These are phyloP conservation scores for Fusarium euwallaceae DNA, from an alignment of 2,329 filamentous ascomycete species.

Conservation along the genomic window DNA sequence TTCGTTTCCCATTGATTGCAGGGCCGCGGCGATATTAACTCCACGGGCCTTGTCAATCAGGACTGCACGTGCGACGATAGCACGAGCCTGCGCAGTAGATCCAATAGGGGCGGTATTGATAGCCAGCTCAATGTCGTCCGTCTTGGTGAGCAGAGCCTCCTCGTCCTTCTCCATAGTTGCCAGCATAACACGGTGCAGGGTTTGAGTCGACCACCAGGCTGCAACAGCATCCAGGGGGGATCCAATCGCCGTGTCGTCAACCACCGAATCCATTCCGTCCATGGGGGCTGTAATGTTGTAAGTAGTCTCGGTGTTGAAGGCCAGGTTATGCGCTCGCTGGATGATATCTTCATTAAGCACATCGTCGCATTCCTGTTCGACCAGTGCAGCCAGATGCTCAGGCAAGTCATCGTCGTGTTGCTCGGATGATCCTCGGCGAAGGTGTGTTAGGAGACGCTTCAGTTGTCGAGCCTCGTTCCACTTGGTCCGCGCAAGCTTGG, in stretches of 20 bases:
- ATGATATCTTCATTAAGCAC: constrained; percentile 83
- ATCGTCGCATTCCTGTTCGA: constrained; percentile 84
- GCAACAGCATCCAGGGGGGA: constrained; percentile 91
- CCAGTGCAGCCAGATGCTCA: constrained; percentile 79
- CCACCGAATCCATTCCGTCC: constrained; percentile 83
- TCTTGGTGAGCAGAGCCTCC: constrained; percentile 30
- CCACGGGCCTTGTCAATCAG: constrained; percentile 67
- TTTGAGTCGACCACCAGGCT: constrained; percentile 87
- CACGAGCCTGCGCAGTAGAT: constrained; percentile 76
- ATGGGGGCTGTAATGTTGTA: constrained; percentile 73
- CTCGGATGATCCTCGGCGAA: constrained; percentile 56
- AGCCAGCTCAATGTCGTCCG: constrained; percentile 73
- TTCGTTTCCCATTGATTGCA: constrained; percentile 61
- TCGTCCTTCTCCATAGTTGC: constrained; percentile 70
- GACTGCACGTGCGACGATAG: constrained; percentile 70
- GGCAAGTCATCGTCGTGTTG: constrained; percentile 74
- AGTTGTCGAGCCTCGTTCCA: constrained; percentile 86
- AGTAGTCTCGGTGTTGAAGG: constrained; percentile 85
- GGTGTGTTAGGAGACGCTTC: constrained; percentile 60
- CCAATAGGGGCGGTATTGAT: constrained; percentile 81
- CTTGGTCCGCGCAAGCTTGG: constrained; percentile 78
- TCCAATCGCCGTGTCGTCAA: constrained; percentile 86
- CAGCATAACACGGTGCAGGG: constrained; percentile 77
- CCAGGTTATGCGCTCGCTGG: constrained; percentile 89
- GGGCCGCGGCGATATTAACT: constrained; percentile 67